Percentiles rank a stretch among this genome's conserved stretches.
Evolutionary conservation across 495 filamentous ascomycete species (phyloP).

Genomic region (Tuber brumale): DNA sequence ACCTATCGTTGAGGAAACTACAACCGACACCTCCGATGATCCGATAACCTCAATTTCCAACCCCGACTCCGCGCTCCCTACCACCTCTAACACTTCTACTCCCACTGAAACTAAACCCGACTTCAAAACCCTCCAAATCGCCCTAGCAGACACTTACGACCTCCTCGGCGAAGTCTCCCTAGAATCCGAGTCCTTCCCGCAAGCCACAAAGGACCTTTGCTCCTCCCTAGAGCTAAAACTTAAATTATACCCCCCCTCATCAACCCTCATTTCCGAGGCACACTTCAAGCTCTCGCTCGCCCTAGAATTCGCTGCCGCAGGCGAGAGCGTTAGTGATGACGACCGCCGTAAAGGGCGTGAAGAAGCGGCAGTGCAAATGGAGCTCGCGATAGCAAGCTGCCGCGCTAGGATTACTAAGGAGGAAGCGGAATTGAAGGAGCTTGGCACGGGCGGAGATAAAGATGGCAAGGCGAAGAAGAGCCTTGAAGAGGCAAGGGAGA

Average conservation of each 20-base stretch:
- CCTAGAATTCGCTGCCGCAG: conserved; percentile 66
- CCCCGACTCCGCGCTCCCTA: conserved; percentile 2
- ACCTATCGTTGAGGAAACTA: conserved; percentile 33
- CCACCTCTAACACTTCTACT: not conserved
- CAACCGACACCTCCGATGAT: conserved; percentile 48
- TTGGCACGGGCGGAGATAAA: conserved; percentile 52
- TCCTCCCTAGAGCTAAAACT: conserved; percentile 69
- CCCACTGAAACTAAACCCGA: conserved; percentile 11
- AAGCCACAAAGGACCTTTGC: conserved; percentile 72
- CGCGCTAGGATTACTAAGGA: conserved; percentile 67
- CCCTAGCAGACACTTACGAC: conserved; percentile 73
- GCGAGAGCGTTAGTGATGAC: conserved; percentile 45
- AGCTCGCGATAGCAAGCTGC: conserved; percentile 74
- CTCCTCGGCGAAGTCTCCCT: conserved; percentile 71
- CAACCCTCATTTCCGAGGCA: conserved; percentile 79
- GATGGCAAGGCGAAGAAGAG: conserved; percentile 50
- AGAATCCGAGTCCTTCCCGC: conserved; percentile 76
- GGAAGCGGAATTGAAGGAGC: conserved; percentile 54
- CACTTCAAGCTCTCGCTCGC: conserved; percentile 94
- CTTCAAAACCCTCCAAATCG: conserved; percentile 18
- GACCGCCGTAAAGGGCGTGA: conserved; percentile 62
- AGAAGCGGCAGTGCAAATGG: conserved; percentile 70
- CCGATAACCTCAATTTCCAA: conserved; percentile 41
- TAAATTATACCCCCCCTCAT: conserved; percentile 67
- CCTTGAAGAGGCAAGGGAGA: conserved; percentile 77